phyloP scores from a whole-genome alignment of 352 stramenopile species.

The Peronospora farinosa region DNA sequence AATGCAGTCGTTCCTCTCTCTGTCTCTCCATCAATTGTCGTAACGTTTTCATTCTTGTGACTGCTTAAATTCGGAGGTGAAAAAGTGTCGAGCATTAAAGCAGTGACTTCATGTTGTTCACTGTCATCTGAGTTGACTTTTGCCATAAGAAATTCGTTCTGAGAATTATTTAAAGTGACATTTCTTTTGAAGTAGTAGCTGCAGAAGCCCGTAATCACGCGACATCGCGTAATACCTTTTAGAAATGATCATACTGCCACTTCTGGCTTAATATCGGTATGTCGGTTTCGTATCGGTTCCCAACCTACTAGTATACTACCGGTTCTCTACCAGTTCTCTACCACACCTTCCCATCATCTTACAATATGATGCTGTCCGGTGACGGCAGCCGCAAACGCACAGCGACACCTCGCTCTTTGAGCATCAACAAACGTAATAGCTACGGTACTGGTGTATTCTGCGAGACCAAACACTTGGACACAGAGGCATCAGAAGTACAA shows the following conservation, averaged over 20 bases:
- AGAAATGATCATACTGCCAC: too few relatives aligned
- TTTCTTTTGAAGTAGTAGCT: too few relatives aligned
- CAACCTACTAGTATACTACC: neutral
- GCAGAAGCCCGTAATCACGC: too few relatives aligned
- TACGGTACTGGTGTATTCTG: conserved; percentile 27
- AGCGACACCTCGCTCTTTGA: conserved; percentile 6
- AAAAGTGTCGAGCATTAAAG: neutral
- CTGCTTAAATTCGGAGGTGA: neutral
- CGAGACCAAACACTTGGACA: conserved; percentile 14
- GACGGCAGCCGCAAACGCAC: conserved; percentile 20
- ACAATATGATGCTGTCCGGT: neutral
- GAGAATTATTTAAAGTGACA: too few relatives aligned
- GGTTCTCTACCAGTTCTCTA: neutral
- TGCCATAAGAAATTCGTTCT: too few relatives aligned
- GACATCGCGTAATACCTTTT: too few relatives aligned
- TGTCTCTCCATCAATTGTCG: neutral
- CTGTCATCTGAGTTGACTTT: neutral
- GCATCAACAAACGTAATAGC: conserved; percentile 1
- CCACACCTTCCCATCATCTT: conserved; percentile 5
- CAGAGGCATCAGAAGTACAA: conserved; percentile 1
- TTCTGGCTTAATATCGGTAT: too few relatives aligned
- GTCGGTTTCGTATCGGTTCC: neutral
- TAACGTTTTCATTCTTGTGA: neutral
- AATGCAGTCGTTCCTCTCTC: neutral
- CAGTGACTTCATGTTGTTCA: neutral